Conservation (phyloP, 225 moss, liverwort and hornwort species). For the Bryoerythrophyllum caledonicum region DNA sequence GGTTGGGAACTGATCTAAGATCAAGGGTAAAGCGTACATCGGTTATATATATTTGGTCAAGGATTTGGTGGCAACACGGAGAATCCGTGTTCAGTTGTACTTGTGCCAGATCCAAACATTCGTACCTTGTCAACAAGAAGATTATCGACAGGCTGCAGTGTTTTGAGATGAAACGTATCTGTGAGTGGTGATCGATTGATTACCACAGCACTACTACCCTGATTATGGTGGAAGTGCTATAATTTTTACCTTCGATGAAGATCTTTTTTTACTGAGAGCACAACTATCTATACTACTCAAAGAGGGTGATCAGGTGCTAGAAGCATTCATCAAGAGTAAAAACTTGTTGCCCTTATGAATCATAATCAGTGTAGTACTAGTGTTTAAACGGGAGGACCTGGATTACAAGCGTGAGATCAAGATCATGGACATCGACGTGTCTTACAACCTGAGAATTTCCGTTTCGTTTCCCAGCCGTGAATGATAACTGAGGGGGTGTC, state of each 20-base stretch:
- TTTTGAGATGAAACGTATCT: not conserved
- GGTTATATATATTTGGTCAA: conserved; percentile 10
- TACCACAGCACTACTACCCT: not conserved
- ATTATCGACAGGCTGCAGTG: conserved; percentile 3
- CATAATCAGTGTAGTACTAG: too few species aligned
- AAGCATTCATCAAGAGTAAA: too few species aligned
- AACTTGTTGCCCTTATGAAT: too few species aligned
- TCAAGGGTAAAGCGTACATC: not conserved
- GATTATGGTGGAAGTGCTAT: too few species aligned
- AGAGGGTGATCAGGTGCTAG: too few species aligned
- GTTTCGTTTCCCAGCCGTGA: not conserved
- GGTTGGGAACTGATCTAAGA: not conserved
- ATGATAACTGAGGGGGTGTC: not conserved
- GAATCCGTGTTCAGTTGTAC: conserved; percentile 21
- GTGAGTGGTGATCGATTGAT: not conserved
- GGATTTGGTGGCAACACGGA: not conserved
- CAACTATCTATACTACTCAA: too few species aligned
- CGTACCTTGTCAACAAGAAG: conserved; percentile 8
- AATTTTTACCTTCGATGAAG: too few species aligned
- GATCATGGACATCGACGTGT: conserved; percentile 37
- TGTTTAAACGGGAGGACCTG: not conserved
- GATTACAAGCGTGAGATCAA: conserved; percentile 6
- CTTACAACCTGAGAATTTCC: not conserved
- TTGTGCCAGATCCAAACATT: not conserved
- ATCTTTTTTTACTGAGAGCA: too few species aligned